phyloP scores from a whole-genome alignment of 768 basidiomycete genomes.

The Hygrophorus russula region DNA sequence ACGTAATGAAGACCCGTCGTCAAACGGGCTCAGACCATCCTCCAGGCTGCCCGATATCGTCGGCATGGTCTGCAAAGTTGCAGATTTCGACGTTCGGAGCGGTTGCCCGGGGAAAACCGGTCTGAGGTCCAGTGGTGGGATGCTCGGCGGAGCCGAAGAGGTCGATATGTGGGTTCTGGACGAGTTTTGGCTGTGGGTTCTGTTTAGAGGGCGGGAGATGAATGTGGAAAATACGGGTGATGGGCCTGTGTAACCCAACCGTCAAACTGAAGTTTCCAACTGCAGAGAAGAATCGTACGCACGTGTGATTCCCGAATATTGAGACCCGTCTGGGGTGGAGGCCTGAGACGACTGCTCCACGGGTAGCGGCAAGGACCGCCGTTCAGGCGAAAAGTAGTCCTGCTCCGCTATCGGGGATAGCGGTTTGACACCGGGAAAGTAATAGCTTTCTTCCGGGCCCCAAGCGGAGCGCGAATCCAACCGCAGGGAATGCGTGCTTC shows the following conservation, averaged over 20 bases:
- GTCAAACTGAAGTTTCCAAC: background rate
- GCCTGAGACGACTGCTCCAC: conserved; percentile 10
- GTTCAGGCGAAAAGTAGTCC: conserved; percentile 47
- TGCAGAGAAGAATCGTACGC: conserved; percentile 15
- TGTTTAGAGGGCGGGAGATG: conserved; percentile 52
- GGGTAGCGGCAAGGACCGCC: conserved; percentile 23
- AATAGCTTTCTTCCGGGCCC: conserved; percentile 24
- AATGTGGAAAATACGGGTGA: conserved; percentile 42
- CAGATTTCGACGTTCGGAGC: conserved; percentile 14
- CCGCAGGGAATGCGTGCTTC: conserved; percentile 33
- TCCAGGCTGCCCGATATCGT: conserved; percentile 30
- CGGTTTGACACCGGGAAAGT: conserved; percentile 33
- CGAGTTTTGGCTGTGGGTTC: conserved; percentile 54
- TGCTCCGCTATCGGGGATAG: conserved; percentile 60
- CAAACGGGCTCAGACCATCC: conserved; percentile 16
- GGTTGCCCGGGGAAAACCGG: conserved; percentile 39
- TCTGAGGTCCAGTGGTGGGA: conserved; percentile 49
- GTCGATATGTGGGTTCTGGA: conserved; percentile 39
- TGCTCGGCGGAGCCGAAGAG: conserved; percentile 31
- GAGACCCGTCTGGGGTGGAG: conserved; percentile 23
- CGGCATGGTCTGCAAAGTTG: conserved; percentile 23
- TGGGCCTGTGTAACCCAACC: conserved; percentile 24
- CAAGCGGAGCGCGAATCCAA: conserved; percentile 20
- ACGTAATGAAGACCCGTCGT: conserved; percentile 35
- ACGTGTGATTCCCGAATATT: conserved; percentile 34